These are phyloP conservation scores for Rhodotorula babjevae DNA, from an alignment of 768 basidiomycete genomes.

Conservation along the genomic window DNA sequence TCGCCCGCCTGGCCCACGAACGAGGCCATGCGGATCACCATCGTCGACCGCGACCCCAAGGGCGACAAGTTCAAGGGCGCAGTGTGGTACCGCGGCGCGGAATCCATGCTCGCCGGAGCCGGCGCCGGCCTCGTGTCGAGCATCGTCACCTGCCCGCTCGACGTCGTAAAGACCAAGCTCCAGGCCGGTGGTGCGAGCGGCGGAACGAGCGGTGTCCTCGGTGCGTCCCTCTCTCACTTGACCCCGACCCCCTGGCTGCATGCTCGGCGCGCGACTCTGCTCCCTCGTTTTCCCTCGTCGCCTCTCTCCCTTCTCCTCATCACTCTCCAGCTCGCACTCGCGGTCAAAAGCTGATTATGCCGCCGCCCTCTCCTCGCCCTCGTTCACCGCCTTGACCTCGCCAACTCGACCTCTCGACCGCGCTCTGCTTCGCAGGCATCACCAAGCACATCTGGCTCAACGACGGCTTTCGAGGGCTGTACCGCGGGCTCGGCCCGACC, in stretches of 20 bases:
- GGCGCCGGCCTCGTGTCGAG: conserved; percentile 89
- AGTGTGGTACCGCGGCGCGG: conserved; percentile 37
- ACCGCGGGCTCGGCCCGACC: conserved; percentile 95
- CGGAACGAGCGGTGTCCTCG: conserved; percentile 58
- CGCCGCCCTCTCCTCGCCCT: neutral
- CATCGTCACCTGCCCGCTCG: conserved; percentile 91
- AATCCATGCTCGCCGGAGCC: conserved; percentile 68
- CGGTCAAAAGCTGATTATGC: neutral
- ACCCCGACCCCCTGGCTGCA: neutral
- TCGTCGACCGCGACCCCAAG: conserved; percentile 33
- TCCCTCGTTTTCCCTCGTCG: neutral
- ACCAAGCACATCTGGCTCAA: conserved; percentile 57
- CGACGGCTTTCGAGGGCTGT: conserved; percentile 80
- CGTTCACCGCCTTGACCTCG: too few relatives aligned
- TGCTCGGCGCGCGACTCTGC: neutral
- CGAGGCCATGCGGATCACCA: conserved; percentile 30
- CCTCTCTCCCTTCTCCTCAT: conserved; percentile 4
- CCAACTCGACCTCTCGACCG: too few relatives aligned
- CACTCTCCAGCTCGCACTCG: neutral
- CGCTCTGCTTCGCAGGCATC: conserved; percentile 51
- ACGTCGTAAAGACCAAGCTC: conserved; percentile 94
- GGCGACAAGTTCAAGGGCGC: conserved; percentile 6
- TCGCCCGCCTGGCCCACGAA: too few relatives aligned
- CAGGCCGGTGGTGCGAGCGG: conserved; percentile 71
- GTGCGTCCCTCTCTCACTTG: conserved; percentile 51